Base-by-base conservation (phyloP, 2,329 filamentous ascomycete species). In the Thyridium curvatum region DNA sequence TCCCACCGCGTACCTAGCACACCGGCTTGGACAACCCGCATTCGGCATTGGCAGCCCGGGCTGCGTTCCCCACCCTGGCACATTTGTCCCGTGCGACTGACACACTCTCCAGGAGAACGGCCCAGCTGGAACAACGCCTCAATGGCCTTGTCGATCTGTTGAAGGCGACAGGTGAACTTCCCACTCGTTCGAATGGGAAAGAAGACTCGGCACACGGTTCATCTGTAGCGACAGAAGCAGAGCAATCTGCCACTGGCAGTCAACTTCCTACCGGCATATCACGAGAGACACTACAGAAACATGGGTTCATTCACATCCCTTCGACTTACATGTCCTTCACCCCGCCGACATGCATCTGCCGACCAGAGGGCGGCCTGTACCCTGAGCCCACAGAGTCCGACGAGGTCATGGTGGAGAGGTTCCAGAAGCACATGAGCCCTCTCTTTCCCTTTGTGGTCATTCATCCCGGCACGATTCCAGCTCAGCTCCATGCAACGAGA, bases 121-220 rank as follows among this genome's bases (percentile, higher is more conserved):
- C 66, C 1, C 68, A 72, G 41, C 64, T 74, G 12, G 70, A 73
- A 42, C 64, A 72, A 40, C 61, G 65, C 7, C 52, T 74, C 8
- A 69, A 74, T 43, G 68, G 66, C 14, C 58, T 74, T 2, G 65
- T 73, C 16, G 66, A 68, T 37, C 56, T 71, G 0, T 57, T 74
- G 3, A 65, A 65, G 28, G 65, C 68, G 2, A 61, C 61, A 3
- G 64, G 65, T 4, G 65, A 67, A 4, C 44, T 66, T 13, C 41
- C 50, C 2, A 29, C 39, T 3, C 38, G 21, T 6, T 26, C 6
- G 30, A 41, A 16, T 14, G 35, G 29, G 32, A 32, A 26, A 16
- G 17, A 8, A 26, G 32, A 21, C 12, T 41, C 26, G 32, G 41
- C 46, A 15, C 17, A 34, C 35, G 14, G 30, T 13, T 6, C 42